These are phyloP conservation scores for Saksenaea vasiformis DNA, from an alignment of 371 early-diverging fungal genomes.

Conservation along the genomic window DNA sequence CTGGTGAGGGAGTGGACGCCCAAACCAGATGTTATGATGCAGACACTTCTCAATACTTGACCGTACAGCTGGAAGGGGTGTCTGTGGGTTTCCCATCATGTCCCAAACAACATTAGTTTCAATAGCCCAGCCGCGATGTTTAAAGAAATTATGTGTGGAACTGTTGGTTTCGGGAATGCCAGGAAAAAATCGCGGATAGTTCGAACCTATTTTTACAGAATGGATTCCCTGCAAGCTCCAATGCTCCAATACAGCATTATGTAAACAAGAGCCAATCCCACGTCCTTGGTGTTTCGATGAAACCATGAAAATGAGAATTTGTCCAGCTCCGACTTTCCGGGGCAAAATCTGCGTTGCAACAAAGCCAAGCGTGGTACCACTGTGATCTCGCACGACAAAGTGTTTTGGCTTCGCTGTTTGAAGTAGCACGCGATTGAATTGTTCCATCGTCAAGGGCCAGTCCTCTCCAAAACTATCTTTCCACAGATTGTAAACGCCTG, in stretches of 20 bases:
- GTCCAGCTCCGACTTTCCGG: slow-evolving; percentile 20
- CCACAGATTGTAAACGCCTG: slow-evolving; percentile 31
- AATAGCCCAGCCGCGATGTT: slow-evolving; percentile 37
- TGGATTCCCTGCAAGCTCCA: slow-evolving; percentile 16
- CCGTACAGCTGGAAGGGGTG: not conserved
- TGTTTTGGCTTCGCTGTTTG: slow-evolving; percentile 22
- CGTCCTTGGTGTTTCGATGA: slow-evolving; percentile 22
- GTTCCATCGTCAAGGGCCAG: slow-evolving; percentile 36
- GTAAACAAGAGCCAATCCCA: slow-evolving; percentile 39
- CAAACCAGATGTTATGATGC: slow-evolving; percentile 34
- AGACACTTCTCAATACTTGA: no score
- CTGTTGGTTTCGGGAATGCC: slow-evolving; percentile 33
- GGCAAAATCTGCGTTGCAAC: slow-evolving; percentile 32
- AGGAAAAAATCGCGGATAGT: slow-evolving; percentile 52
- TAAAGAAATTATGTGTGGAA: slow-evolving; percentile 21
- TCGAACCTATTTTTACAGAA: slow-evolving; percentile 29
- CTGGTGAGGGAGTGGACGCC: slow-evolving; percentile 22
- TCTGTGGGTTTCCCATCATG: slow-evolving; percentile 27
- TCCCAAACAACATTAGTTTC: slow-evolving; percentile 25
- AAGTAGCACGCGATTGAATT: slow-evolving; percentile 25
- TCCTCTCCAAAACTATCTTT: slow-evolving; percentile 10
- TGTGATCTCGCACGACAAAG: slow-evolving; percentile 20
- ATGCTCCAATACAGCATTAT: slow-evolving; percentile 28
- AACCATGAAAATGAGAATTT: slow-evolving; percentile 41
- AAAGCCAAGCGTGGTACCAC: slow-evolving; percentile 34